A percentile compares a stretch with the other conserved stretches of the same genome.
Evolutionary conservation across 2,329 filamentous ascomycete species (phyloP).

Genomic region (Colletotrichum sublineola): DNA sequence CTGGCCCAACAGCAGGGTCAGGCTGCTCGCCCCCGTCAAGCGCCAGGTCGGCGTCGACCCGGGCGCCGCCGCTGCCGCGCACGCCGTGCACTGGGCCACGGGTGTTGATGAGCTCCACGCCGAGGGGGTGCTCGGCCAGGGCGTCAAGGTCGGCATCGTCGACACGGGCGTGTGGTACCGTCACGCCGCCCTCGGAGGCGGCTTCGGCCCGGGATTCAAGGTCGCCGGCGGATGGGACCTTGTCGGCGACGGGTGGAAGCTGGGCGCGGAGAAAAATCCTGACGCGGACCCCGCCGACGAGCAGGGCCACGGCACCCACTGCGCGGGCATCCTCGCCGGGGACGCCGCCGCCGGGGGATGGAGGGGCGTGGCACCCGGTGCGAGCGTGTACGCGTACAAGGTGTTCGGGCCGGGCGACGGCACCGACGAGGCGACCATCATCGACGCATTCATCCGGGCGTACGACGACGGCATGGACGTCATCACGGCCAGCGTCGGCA

Average conservation of each 20-base stretch:
- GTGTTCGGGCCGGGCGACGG: conserved; percentile 44
- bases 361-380: conserved; percentile 46
- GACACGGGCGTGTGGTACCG: conserved; percentile 43
- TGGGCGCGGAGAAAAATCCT: conserved; percentile 49
- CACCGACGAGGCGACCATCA: conserved; percentile 38
- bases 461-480: conserved; percentile 50
- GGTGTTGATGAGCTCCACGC: conserved; percentile 43
- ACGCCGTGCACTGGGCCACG: conserved; percentile 42
- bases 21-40: conserved; percentile 34
- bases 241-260: conserved; percentile 53
- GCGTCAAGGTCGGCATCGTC: conserved; percentile 44
- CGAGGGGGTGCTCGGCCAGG: conserved; percentile 41
- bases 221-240: conserved; percentile 60
- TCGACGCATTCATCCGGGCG: conserved; percentile 46
- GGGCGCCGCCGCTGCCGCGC: background rate
- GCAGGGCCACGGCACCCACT: conserved; percentile 50
- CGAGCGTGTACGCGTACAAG: conserved; percentile 45
- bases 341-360: conserved; percentile 40
- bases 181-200: conserved; percentile 55
- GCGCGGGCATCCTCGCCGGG: conserved; percentile 50
- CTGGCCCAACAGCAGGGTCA: conserved; percentile 29
- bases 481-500: conserved; percentile 47
- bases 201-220: conserved; percentile 61
- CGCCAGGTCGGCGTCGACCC: conserved; percentile 15
- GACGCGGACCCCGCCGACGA: conserved; percentile 51